A percentile compares a stretch with the other conserved stretches of the same genome.
Evolutionary conservation across 129 eudicot species (phyloP).

Genomic region (Lonicera japonica): DNA sequence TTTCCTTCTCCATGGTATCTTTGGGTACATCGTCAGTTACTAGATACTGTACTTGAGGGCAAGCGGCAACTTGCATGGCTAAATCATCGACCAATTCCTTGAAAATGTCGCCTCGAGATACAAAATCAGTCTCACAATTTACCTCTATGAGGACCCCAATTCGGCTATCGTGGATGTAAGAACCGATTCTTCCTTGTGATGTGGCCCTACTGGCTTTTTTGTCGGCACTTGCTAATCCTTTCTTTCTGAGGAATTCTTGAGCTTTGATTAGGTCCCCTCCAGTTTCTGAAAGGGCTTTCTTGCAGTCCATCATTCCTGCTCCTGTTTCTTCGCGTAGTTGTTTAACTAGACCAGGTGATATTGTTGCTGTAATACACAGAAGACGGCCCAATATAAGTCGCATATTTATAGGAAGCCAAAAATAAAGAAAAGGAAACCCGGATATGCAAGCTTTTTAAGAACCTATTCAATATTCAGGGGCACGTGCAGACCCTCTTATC

Average conservation of each 20-base stretch:
- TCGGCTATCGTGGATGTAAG: slow-evolving; percentile 86
- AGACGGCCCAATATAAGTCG: neutral
- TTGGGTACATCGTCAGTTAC: slow-evolving; percentile 71
- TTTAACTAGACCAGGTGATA: slow-evolving; percentile 83
- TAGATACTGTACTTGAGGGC: slow-evolving; percentile 78
- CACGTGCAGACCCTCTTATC: no score
- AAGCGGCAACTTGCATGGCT: slow-evolving; percentile 99
- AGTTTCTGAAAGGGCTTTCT: slow-evolving; percentile 73
- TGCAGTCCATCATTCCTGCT: slow-evolving; percentile 99
- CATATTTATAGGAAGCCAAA: neutral
- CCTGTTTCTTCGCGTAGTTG: slow-evolving; percentile 90
- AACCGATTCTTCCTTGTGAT: slow-evolving; percentile 91
- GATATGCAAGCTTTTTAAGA: no score
- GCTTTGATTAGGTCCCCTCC: slow-evolving; percentile 77
- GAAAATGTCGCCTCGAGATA: slow-evolving; percentile 92
- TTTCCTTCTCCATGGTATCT: slow-evolving; percentile 66
- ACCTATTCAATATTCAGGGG: no score
- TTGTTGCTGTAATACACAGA: slow-evolving; percentile 32
- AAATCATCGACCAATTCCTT: slow-evolving; percentile 82
- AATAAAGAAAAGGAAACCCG: no score
- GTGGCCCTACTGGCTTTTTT: slow-evolving; percentile 83
- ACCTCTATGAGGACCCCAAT: slow-evolving; percentile 88
- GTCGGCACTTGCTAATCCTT: slow-evolving; percentile 93
- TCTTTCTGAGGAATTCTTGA: slow-evolving; percentile 81
- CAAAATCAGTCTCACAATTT: slow-evolving; percentile 94